Evolutionary conservation across 163 green algal species (phyloP).

Genomic region (Chlamydomonas reinhardtii): DNA sequence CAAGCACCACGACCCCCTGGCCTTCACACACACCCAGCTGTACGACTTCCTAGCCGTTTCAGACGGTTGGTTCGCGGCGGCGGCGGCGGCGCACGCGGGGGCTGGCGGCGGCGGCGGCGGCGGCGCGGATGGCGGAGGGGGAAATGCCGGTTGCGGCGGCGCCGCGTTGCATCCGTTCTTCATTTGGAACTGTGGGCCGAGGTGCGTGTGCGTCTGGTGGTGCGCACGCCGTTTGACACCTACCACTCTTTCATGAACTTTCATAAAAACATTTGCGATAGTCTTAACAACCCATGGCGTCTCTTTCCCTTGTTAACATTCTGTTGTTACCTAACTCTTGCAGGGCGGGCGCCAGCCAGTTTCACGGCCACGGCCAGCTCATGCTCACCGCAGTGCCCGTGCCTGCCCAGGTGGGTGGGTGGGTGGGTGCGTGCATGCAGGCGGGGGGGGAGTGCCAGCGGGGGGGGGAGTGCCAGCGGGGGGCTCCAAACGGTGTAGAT

Average conservation of each 20-base stretch:
- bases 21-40: conserved; percentile 70
- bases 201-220: background rate
- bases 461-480: background rate
- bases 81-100: no score
- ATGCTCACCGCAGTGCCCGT: conserved; percentile 66
- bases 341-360: conserved; percentile 75
- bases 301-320: no score
- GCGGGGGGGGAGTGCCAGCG: background rate
- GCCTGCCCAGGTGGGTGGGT: conserved; percentile 35
- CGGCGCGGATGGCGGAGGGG: no score
- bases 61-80: background rate
- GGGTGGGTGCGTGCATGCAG: background rate
- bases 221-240: no score
- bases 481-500: no score
- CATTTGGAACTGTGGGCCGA: conserved; percentile 85
- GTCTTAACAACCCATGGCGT: no score
- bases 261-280: no score
- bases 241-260: no score
- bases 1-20: conserved; percentile 88
- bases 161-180: conserved; percentile 69
- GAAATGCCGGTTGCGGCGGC: no score
- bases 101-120: no score
- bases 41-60: conserved; percentile 72
- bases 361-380: conserved; percentile 83
- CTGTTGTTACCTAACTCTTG: no score